These are phyloP conservation scores for Pachyrhizus erosus DNA, from an alignment of 306 rosid species.

Conservation along the genomic window DNA sequence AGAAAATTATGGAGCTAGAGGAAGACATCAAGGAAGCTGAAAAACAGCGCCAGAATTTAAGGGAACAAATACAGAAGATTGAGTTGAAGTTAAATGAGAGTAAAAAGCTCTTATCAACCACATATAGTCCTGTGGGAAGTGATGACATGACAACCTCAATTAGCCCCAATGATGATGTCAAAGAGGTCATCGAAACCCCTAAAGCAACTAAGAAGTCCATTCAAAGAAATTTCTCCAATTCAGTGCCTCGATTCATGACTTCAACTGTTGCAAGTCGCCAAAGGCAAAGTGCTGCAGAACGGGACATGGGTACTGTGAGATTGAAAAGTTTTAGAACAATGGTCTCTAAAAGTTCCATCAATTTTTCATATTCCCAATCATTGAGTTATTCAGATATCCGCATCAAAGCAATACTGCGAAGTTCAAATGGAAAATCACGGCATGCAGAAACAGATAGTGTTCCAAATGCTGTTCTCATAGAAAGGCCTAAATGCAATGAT, in stretches of 20 bases:
- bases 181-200: slow-evolving; percentile 57
- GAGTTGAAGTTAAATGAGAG: slow-evolving; percentile 59
- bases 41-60: slow-evolving; percentile 57
- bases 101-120: slow-evolving; percentile 52
- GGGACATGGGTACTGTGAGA: slow-evolving; percentile 46
- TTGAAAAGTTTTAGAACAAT: slow-evolving; percentile 60
- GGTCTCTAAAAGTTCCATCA: slow-evolving; percentile 64
- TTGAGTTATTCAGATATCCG: slow-evolving; percentile 67
- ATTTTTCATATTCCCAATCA: slow-evolving; percentile 80
- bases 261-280: slow-evolving; percentile 94
- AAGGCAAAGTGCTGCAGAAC: slow-evolving; percentile 70
- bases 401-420: slow-evolving; percentile 61
- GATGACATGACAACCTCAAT: slow-evolving; percentile 39
- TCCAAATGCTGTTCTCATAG: slow-evolving; percentile 45
- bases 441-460: slow-evolving; percentile 54
- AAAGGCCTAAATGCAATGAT: slow-evolving; percentile 64
- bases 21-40: slow-evolving; percentile 77
- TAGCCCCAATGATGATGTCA: slow-evolving; percentile 53
- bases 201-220: slow-evolving; percentile 51
- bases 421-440: slow-evolving; percentile 59
- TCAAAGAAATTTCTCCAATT: slow-evolving; percentile 50
- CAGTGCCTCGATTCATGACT: slow-evolving; percentile 92
- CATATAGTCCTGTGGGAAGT: slow-evolving; percentile 49
- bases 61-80: slow-evolving; percentile 60
- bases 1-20: slow-evolving; percentile 66